A percentile compares a stretch with the other conserved stretches of the same genome.
Evolutionary conservation across 164 flowering plant species (phyloP).

Genomic region (Liriodendron chinense): DNA sequence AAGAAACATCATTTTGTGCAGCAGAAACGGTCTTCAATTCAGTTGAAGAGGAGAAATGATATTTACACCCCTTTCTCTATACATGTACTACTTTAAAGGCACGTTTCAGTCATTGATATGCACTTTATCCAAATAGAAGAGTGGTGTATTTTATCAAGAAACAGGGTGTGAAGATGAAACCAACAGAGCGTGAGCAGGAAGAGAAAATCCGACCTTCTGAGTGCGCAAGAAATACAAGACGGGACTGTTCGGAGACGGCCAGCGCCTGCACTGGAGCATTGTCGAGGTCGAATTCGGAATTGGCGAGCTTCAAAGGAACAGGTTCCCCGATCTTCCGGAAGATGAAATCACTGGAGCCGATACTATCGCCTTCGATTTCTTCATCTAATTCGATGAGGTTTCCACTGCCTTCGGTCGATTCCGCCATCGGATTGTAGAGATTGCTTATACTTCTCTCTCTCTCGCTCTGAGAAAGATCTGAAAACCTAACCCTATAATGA

Average conservation of each 20-base stretch:
- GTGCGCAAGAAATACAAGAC: slow-evolving; percentile 65
- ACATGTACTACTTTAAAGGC: no score
- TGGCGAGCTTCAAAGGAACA: slow-evolving; percentile 41
- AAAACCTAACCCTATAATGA: slow-evolving; percentile 15
- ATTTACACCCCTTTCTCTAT: no score
- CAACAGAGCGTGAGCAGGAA: neutral
- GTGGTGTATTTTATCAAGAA: no score
- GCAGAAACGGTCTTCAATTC: no score
- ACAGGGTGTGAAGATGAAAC: neutral
- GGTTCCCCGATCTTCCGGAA: slow-evolving; percentile 65
- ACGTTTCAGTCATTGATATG: no score
- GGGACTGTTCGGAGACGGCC: slow-evolving; percentile 51
- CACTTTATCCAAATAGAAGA: no score
- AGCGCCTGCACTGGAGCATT: slow-evolving; percentile 54
- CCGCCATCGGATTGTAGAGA: slow-evolving; percentile 21
- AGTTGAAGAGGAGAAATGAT: no score
- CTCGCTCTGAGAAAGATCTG: neutral
- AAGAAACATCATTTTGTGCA: no score
- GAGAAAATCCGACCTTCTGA: slow-evolving; percentile 36
- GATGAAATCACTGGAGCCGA: slow-evolving; percentile 39
- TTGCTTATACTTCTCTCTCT: neutral
- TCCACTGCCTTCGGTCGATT: slow-evolving; percentile 5
- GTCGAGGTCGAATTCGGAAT: slow-evolving; percentile 33
- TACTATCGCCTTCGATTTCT: slow-evolving; percentile 36
- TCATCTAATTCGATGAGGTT: slow-evolving; percentile 25